Base-by-base conservation (phyloP, 345 rosid genomes). In the Durio zibethinus region DNA sequence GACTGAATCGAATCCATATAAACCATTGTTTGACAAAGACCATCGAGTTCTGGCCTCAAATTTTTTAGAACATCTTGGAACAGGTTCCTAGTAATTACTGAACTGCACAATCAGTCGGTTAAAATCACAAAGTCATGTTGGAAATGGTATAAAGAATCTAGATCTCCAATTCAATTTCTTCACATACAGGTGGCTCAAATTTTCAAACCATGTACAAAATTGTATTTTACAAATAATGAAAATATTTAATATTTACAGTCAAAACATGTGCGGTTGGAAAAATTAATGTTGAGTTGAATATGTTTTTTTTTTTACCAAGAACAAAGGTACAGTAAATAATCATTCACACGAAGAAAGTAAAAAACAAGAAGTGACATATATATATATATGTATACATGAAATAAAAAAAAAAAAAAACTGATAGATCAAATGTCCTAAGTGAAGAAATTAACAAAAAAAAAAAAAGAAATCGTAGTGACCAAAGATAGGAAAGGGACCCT, bases 401-500 rank as follows among this genome's bases (percentile, higher is more conserved):
- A n/a, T n/a, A 14, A 12, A 12, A 31, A 31, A 60, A 29, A 60
- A 11, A 3, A 40, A 21, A 76, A 64, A 43, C 4, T 40, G 2
- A 16, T 27, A 9, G 31, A 1, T 33, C 15, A 33, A 48, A 27
- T 61, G 45, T 18, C 27, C 11, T 45, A 42, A 60, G 27, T 5
- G 7, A 29, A 60, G 9, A 59, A 43, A 16, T 5, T 2, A 76
- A 48, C 29, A 9, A 12, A 14, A 47, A 47, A 12, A 14, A 20
- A 67, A 0, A 10, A 25, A 54, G 52, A 61, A 70, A 63, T 27
- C 42, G n/a, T 54, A 10, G 29, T 72, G 62, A 59, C 35, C 53
- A 50, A 54, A 62, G 53, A 70, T 4, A 29, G 50, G 43, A 56
- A 52, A 77, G 52, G 40, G 68, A 40, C 53, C 73, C 48, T 48